Evolutionary conservation across 192 early-diverging fungal species (phyloP).

Genomic region (Backusella mclennaniae): DNA sequence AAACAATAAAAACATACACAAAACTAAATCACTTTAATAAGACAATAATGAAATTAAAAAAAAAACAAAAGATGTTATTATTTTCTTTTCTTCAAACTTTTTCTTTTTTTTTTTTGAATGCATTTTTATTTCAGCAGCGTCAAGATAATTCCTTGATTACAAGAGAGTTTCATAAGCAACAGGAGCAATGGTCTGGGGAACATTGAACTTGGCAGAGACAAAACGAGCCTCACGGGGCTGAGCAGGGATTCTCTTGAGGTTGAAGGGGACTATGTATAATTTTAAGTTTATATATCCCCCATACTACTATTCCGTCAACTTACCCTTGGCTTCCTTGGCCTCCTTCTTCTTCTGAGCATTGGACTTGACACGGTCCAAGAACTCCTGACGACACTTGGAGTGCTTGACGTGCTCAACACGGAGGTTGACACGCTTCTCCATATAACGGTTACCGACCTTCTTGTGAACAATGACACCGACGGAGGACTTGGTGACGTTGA

Average conservation of each 20-base stretch:
- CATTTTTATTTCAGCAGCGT: neutral
- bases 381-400: slow-evolving; percentile 99
- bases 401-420: slow-evolving; percentile 99
- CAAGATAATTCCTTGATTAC: slow-evolving; percentile 30
- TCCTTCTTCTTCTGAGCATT: slow-evolving; percentile 85
- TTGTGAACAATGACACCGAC: slow-evolving; percentile 99
- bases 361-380: slow-evolving; percentile 95
- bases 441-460: slow-evolving; percentile 95
- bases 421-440: slow-evolving; percentile 98
- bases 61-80: neutral
- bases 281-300: no score
- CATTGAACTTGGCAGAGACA: slow-evolving; percentile 86
- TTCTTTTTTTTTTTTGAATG: neutral
- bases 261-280: slow-evolving; percentile 42
- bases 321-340: slow-evolving; percentile 53
- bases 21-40: neutral
- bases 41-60: neutral
- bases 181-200: slow-evolving; percentile 91
- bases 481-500: slow-evolving; percentile 99
- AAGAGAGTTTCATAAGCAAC: slow-evolving; percentile 91
- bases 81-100: neutral
- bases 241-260: slow-evolving; percentile 89
- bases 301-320: no score
- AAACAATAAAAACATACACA: neutral
- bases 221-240: slow-evolving; percentile 86